phyloP scores from a whole-genome alignment of 495 filamentous ascomycete genomes.

The Hypomontagnella monticulosa region DNA sequence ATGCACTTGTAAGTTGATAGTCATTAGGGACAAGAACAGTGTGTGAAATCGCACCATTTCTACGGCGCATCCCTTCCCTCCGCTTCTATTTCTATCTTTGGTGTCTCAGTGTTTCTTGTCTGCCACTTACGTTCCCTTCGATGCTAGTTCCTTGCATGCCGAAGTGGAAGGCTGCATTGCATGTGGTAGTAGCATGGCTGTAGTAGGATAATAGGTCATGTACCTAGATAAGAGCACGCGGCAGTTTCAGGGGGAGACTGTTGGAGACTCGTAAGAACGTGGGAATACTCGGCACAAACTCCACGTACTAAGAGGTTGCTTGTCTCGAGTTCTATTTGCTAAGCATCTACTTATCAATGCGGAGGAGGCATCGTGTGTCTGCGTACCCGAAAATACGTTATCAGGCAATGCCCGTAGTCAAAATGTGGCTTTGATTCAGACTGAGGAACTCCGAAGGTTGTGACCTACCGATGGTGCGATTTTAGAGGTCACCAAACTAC shows the following conservation, averaged over 20 bases:
- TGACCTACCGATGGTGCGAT: conserved; percentile 21
- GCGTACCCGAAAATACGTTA: not conserved
- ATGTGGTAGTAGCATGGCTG: conserved; percentile 3
- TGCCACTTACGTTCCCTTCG: not conserved
- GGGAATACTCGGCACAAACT: too few relatives aligned
- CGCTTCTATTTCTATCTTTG: too few relatives aligned
- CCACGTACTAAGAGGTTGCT: too few relatives aligned
- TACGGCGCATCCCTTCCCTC: too few relatives aligned
- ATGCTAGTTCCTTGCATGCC: conserved; percentile 29
- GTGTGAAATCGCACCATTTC: too few relatives aligned
- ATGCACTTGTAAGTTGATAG: too few relatives aligned
- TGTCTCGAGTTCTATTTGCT: too few relatives aligned
- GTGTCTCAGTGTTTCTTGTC: not conserved
- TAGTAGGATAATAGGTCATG: conserved; percentile 11
- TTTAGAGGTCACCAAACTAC: conserved; percentile 30
- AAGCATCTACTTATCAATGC: not conserved
- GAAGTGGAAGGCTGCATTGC: conserved; percentile 19
- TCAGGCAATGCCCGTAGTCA: not conserved
- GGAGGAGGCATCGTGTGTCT: not conserved
- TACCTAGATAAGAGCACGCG: not conserved
- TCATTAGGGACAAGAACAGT: too few relatives aligned
- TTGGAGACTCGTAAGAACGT: not conserved
- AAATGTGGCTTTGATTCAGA: conserved; percentile 17
- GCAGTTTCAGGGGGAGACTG: not conserved
- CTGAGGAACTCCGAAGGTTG: conserved; percentile 20